Evolutionary conservation across 306 rosid genomes (phyloP), one percentile per base, ranked within the genome.

Genomic region (Hylodesmum podocarpum): DNA sequence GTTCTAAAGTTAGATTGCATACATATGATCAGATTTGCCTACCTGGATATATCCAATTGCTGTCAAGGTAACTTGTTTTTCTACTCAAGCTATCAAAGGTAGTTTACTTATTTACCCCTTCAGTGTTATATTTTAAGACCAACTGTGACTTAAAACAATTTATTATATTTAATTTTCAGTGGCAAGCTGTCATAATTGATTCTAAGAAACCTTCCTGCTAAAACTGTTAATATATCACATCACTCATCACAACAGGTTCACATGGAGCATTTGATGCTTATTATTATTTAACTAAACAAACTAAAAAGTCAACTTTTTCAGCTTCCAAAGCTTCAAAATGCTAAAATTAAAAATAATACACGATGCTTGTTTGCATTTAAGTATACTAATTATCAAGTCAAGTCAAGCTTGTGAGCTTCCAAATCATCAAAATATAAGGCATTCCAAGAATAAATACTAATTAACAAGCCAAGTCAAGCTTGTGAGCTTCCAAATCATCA

Each of bases 391-490:
- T 49, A 18, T 6, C 55, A 49, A 49, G 49, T 43, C 49, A 43
- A 4, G 36, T n/a, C 36, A 33, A 33, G 49, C n/a, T 43, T 43
- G 18, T 14, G 3, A 12, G 18, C 53, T 1, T 15, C 21, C 19
- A n/a, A 29, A 44, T 78, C 66, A 47, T 25, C 58, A 62, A 33
- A 7, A 57, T 9, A 8, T 6, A 55, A 55, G 80, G 73, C 73
- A 65, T 76, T 76, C 80, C 43, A 66, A 76, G 80, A 65, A 65
- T 58, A 50, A 78, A 78, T 85, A n/a, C n/a, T n/a, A n/a, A n/a
- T 25, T 27, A 12, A 12, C 34, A 27, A 27, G 12, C 15, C 24
- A 59, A 7, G 41, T 25, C 39, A 29, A 49, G 66, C 66, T 15
- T 59, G 40, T 29, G 1, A 31, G 24, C 2, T 14, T 59, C 39